Conservation (phyloP, 495 filamentous ascomycete species). For the Ramalina intermedia region DNA sequence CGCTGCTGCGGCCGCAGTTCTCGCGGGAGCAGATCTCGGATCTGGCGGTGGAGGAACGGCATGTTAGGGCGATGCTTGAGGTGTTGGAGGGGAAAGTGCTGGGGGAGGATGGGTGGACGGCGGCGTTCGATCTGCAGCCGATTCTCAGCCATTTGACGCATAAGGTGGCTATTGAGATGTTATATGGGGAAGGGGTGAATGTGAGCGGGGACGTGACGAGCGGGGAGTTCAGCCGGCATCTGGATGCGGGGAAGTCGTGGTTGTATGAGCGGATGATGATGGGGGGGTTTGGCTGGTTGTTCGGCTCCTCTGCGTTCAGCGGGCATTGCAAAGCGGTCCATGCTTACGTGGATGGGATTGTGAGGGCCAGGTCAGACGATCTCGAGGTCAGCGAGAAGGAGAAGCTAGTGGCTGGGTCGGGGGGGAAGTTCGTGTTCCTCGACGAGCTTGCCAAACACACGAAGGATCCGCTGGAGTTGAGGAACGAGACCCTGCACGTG, state of each 20-base stretch:
- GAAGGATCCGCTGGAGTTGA: conserved; percentile 39
- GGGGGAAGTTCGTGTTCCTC: conserved; percentile 23
- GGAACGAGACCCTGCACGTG: conserved; percentile 47
- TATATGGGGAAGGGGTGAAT: too few relatives aligned
- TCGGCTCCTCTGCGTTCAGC: not conserved
- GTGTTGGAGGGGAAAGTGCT: conserved; percentile 25
- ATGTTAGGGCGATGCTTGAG: conserved; percentile 23
- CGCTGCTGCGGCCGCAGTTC: conserved; percentile 42
- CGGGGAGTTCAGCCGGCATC: too few relatives aligned
- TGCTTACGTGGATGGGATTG: not conserved
- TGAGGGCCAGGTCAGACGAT: not conserved
- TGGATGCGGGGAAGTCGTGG: not conserved
- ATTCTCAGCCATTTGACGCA: conserved; percentile 12
- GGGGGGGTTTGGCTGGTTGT: not conserved
- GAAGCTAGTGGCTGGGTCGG: too few relatives aligned
- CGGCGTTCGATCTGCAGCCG: conserved; percentile 4
- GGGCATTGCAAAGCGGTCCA: not conserved
- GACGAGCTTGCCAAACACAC: conserved; percentile 45
- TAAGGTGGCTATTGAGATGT: too few relatives aligned
- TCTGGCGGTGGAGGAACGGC: conserved; percentile 36
- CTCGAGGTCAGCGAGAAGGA: not conserved
- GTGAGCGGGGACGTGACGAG: too few relatives aligned
- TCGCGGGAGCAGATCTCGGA: conserved; percentile 36
- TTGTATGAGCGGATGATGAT: not conserved
- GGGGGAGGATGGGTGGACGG: conserved; percentile 29